Base-by-base conservation (phyloP, 1,284 basidiomycete species). In the Ustilago shanxiensis region DNA sequence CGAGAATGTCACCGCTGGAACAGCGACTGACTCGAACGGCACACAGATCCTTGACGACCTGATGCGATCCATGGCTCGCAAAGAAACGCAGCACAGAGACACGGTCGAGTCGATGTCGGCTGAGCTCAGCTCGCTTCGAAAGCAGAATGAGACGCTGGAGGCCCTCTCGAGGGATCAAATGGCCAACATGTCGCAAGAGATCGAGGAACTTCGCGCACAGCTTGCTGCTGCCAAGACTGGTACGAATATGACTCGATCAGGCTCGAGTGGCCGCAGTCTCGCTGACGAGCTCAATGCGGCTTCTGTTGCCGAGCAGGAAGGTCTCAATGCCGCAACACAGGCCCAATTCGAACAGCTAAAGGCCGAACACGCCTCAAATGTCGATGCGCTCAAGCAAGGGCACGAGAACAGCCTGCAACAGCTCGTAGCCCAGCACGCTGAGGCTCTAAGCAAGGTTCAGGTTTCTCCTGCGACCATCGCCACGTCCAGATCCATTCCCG, bases 51-150 rank as follows among this genome's bases (percentile, higher is more conserved):
- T 83, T 18, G 75, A 83, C 49, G 69, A 82, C 16, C 66, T 83
- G 50, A 81, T 83, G 80, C 71, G 79, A 26, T 93, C 95, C 1
- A 96, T 97, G 95, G 94, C 94, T 2, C 92, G 94, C 87, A 96
- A 96, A 85, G 94, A 97, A 86, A 92, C 93, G 2, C 88, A 90
- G 54, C 94, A 96, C 86, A 90, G 90, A 24, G 93, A 95, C 81
- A 83, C 89, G 28, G 91, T 95, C 16, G 90, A 93, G 52, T 87
- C 87, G n/a, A 88, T 96, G 66, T 90, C 90, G 35, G 85, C 87
- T 14, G 90, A 95, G 81, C 88, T 95, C 10, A 83, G 76, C n/a
- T 89, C 91, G 73, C 89, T 93, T 29, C 90, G 90, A 60, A 89
- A 92, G 47, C 92, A 94, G 83, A 89, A 93, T 64, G 93, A 95